Base-by-base conservation (phyloP, 805 yeast species). In the Debaryomyces maramus region DNA sequence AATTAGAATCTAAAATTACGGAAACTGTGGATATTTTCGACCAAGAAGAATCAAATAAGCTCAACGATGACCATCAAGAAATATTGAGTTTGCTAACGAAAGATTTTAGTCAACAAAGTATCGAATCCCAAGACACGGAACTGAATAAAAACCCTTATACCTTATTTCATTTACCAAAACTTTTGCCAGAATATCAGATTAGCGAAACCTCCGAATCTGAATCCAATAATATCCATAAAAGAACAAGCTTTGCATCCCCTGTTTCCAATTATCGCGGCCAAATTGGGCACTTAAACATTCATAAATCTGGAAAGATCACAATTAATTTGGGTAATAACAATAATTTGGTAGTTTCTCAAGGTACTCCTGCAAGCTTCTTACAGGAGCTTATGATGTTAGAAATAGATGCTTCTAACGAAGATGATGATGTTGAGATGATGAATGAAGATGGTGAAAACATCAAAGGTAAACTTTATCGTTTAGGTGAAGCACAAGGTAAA, bases 231-330 rank as follows among this genome's bases (percentile, higher is more conserved):
- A 33, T 20, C 13, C 20, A 31, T 13, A 38, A 36, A 0, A 61
- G 65, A 28, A 38, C 41, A 15, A 32, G 43, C 21, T 38, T 43
- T 16, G 52, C 53, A 3, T 28, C 45, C 0, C 26, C 30, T 7
- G 43, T 39, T 7, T 48, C 45, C 10, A 37, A 38, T 4, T 39
- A 52, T 34, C 48, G 47, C 7, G 97, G 97, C 1, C 70, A 70
- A 39, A 72, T 88, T 27, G 97, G 97, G 5, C 71, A 76, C 7
- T 55, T 91, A 23, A 77, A 91, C 40, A 70, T 83, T 33, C 97
- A 90, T 59, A 78, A 82, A 53, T 87, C 96, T 1, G 98, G 98
- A 3, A 86, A 78, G 56, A 60, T 88, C 15, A 73, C 95, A 3
- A 75, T 90, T 60, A 75, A 79, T 44, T 65, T 91, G 27, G 96